A percentile compares a stretch with the other conserved stretches of the same genome.
Evolutionary conservation across 306 rosid genomes (phyloP).

Genomic region (Gleditsia sinensis): DNA sequence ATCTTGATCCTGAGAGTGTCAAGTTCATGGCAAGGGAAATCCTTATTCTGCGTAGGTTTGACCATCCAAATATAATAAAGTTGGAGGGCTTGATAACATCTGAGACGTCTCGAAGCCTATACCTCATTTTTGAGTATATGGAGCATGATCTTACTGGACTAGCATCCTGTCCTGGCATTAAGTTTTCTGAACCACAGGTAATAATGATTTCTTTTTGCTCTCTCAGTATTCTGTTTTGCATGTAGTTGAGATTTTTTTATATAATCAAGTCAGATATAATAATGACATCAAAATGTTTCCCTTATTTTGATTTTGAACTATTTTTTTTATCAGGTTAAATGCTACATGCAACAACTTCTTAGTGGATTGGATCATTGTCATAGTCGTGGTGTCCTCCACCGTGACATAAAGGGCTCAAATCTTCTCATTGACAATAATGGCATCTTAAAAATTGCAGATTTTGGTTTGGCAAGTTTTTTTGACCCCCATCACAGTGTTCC

Average conservation of each 20-base stretch:
- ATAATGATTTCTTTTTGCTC: slow-evolving; percentile 25
- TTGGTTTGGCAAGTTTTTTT: slow-evolving; percentile 88
- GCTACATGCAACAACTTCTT: slow-evolving; percentile 96
- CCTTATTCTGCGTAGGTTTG: slow-evolving; percentile 79
- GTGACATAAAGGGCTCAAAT: slow-evolving; percentile 98
- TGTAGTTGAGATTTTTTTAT: not conserved
- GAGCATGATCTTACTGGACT: slow-evolving; percentile 98
- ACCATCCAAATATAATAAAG: slow-evolving; percentile 88
- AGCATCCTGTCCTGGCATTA: slow-evolving; percentile 73
- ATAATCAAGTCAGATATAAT: not conserved
- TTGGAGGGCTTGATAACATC: slow-evolving; percentile 90
- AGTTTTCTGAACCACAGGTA: slow-evolving; percentile 93
- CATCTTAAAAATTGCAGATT: slow-evolving; percentile 90
- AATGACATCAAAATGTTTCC: not conserved
- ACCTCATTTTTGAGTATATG: slow-evolving; percentile 97
- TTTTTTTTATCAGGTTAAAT: slow-evolving; percentile 60
- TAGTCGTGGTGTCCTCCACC: slow-evolving; percentile 85
- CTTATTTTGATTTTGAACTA: slow-evolving; percentile 34
- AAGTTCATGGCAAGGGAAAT: slow-evolving; percentile 98
- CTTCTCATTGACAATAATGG: slow-evolving; percentile 85
- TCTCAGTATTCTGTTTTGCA: slow-evolving; percentile 3
- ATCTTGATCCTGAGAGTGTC: slow-evolving; percentile 92
- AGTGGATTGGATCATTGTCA: slow-evolving; percentile 93
- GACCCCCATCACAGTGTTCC: slow-evolving; percentile 69
- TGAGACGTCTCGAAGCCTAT: slow-evolving; percentile 74